Base-by-base conservation (phyloP, 2,329 filamentous ascomycete species). In the Macrophomina tecta region DNA sequence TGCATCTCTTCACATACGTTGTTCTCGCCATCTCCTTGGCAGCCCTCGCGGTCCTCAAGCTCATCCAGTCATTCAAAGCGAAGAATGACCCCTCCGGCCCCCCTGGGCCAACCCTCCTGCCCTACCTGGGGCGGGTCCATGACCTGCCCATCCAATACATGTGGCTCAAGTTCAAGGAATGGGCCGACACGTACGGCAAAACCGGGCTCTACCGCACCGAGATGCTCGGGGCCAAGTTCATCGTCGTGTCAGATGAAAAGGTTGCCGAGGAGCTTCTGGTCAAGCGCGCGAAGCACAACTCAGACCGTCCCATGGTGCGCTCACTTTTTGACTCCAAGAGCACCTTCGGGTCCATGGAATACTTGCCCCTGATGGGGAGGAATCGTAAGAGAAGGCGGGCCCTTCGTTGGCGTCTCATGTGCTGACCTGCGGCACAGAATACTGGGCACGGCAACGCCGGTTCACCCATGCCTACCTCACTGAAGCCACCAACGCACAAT, bases 291-390 rank as follows among this genome's bases (percentile, higher is more conserved):
- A 85, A 82, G 72, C 75, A 81, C 67, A 84, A 85, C 72, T 85
- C 83, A 3, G 84, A 86, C 69, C 77, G 84, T 36, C 76, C 83
- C n/a, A 74, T 78, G 65, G 81, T 86, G 58, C 79, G 79, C 67
- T 85, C 83, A 0, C 72, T 86, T 38, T 83, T 85, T 66, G 84
- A 86, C 71, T 82, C 84, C 0, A 86, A 87, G 74, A 85, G 83
- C 69, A 83, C 82, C 0, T 70, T 82, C 72, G 84, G 84, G 2
- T 85, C 84, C 1, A 85, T 85, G 84, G 84, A 85, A 67, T 86
- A 86, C 67, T 77, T 86, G 2, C 84, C 84, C 4, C 72, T 86
- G 49, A 86, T 86, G 84, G 84, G 84, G 56, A 83, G 81, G 73
- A 86, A 86, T 69, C 77, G 84, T 85, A 75, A 73, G 83, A 48